phyloP scores from a whole-genome alignment of 1,139 yeast species.

The Scheffersomyces lignicola region DNA sequence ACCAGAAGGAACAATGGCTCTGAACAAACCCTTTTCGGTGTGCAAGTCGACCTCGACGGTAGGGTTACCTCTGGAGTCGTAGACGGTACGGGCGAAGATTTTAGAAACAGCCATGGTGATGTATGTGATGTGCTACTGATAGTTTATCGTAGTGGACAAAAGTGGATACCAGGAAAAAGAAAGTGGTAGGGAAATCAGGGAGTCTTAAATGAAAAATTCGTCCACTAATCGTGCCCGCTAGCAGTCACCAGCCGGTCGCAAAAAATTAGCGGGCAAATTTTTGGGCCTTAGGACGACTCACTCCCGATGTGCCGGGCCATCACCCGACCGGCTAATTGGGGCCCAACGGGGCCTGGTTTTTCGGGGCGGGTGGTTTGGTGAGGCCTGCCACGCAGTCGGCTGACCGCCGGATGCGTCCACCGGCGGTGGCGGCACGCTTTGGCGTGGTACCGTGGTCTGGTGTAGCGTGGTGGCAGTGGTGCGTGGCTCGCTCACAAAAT shows the following conservation, averaged over 20 bases:
- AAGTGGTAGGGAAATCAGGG: constrained; percentile 6
- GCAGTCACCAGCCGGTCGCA: neutral
- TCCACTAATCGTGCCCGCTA: neutral
- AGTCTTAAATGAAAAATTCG: neutral
- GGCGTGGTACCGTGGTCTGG: too few relatives aligned
- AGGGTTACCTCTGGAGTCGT: constrained; percentile 98
- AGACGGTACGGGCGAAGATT: constrained; percentile 86
- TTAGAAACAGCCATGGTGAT: constrained; percentile 46
- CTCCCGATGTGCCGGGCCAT: constrained; percentile 5
- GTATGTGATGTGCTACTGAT: too few relatives aligned
- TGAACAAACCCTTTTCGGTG: constrained; percentile 84
- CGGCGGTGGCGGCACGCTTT: too few relatives aligned
- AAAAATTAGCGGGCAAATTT: neutral
- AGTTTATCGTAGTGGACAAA: constrained; percentile 4
- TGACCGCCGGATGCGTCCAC: too few relatives aligned
- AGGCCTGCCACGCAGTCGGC: too few relatives aligned
- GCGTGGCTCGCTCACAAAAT: too few relatives aligned
- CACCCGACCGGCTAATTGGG: constrained; percentile 2
- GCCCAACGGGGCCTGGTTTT: too few relatives aligned
- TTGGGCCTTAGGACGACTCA: constrained; percentile 2
- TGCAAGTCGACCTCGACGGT: constrained; percentile 92
- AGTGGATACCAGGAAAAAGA: constrained; percentile 10
- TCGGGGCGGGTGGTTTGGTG: too few relatives aligned
- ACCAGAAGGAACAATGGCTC: constrained; percentile 95
- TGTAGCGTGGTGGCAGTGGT: too few relatives aligned